phyloP scores from a whole-genome alignment of 805 yeast genomes.

The Dipodascus geniculatus region DNA sequence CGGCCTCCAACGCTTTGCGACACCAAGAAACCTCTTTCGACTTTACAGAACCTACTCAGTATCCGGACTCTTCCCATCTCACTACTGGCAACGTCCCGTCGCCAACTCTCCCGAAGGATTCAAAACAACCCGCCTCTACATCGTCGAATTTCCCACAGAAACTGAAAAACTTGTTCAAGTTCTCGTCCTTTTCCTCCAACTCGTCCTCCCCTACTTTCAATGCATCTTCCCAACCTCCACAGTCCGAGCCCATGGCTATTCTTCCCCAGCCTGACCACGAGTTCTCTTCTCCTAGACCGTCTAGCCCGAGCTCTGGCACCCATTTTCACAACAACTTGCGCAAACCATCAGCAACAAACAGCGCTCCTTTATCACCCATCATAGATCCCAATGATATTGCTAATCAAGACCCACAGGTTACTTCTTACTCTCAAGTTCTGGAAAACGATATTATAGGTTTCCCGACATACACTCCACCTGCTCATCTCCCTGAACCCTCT shows the following conservation, averaged over 20 bases:
- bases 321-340: constrained; percentile 5
- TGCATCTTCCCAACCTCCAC: constrained; percentile 3
- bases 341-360: neutral
- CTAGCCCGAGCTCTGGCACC: constrained; percentile 5
- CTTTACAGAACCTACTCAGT: neutral
- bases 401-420: constrained; percentile 3
- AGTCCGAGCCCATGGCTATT: constrained; percentile 4
- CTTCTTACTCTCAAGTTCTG: constrained; percentile 2
- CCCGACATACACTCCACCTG: constrained; percentile 1
- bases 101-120: neutral
- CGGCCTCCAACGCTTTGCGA: neutral
- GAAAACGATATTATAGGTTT: constrained; percentile 1
- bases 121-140: neutral
- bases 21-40: neutral
- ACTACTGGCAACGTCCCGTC: neutral
- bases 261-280: constrained; percentile 1
- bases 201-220: constrained; percentile 2
- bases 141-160: constrained; percentile 19
- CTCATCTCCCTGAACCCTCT: neutral
- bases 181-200: constrained; percentile 9
- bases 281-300: neutral
- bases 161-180: constrained; percentile 22
- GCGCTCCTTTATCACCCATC: constrained; percentile 3
- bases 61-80: neutral
- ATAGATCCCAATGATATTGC: constrained; percentile 6